A percentile compares a stretch with the other conserved stretches of the same genome.
Evolutionary conservation across 306 rosid genomes (phyloP).

Genomic region (Rosa chinensis): DNA sequence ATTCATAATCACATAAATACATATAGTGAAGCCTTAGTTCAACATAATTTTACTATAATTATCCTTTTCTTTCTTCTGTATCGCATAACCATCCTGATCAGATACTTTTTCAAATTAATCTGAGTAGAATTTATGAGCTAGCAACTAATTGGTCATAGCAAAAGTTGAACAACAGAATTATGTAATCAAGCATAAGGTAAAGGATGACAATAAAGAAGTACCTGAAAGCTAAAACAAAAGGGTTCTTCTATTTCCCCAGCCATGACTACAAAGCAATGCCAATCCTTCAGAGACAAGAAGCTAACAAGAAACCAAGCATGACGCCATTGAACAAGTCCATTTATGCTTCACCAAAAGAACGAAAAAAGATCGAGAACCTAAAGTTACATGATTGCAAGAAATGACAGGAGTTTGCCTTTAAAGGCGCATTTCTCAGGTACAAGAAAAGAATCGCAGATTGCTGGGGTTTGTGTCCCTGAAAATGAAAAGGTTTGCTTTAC

Average conservation of each 20-base stretch:
- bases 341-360: neutral
- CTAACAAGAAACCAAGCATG: conserved; percentile 3
- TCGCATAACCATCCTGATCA: neutral
- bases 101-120: neutral
- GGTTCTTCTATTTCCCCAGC: conserved; percentile 66
- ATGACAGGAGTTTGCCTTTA: conserved; percentile 9
- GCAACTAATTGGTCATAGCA: neutral
- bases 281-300: conserved; percentile 30
- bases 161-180: neutral
- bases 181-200: conserved; percentile 8
- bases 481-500: conserved; percentile 23
- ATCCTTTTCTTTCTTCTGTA: neutral
- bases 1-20: neutral
- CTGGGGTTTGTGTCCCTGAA: neutral
- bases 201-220: conserved; percentile 10
- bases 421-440: neutral
- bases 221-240: conserved; percentile 55
- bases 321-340: neutral
- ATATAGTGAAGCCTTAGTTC: neutral
- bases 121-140: neutral
- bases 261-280: conserved; percentile 39
- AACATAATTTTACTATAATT: neutral
- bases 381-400: neutral
- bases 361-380: neutral
- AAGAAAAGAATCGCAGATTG: conserved; percentile 11